phyloP scores from a whole-genome alignment of 257 asterid species.

The Solanum acaule region DNA sequence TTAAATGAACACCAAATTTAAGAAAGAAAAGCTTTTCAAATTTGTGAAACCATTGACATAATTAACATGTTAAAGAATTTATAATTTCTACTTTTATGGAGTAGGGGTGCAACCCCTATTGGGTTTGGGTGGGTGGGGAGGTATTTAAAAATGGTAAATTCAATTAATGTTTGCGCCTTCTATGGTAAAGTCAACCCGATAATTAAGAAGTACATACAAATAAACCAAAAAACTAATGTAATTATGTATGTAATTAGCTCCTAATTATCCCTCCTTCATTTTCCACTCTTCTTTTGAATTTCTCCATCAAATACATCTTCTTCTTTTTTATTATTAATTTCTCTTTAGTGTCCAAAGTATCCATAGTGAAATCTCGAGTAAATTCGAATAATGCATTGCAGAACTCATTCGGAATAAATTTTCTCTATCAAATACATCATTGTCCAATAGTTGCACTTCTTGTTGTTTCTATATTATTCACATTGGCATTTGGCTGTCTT shows the following conservation, averaged over 20 bases:
- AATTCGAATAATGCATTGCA: fast-evolving
- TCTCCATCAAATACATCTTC: not conserved
- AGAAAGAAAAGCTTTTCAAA: not conserved
- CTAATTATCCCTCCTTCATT: no score
- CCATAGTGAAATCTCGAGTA: no score
- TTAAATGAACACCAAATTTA: not conserved
- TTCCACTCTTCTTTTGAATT: no score
- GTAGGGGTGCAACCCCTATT: not conserved
- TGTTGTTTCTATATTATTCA: not conserved
- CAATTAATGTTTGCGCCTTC: not conserved
- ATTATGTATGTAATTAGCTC: not conserved
- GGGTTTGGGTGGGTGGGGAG: not conserved
- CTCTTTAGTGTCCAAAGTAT: no score
- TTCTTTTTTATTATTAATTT: no score
- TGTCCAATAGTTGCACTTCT: not conserved
- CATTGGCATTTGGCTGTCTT: not conserved
- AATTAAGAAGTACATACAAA: not conserved
- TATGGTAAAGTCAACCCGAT: not conserved
- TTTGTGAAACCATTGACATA: not conserved
- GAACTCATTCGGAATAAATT: no score
- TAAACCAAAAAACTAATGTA: not conserved
- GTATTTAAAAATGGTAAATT: not conserved
- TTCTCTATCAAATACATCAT: not conserved
- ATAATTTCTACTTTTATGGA: not conserved
- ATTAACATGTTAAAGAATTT: not conserved